phyloP scores from a whole-genome alignment of 1,284 basidiomycete genomes.

The Papiliotrema flavescens region DNA sequence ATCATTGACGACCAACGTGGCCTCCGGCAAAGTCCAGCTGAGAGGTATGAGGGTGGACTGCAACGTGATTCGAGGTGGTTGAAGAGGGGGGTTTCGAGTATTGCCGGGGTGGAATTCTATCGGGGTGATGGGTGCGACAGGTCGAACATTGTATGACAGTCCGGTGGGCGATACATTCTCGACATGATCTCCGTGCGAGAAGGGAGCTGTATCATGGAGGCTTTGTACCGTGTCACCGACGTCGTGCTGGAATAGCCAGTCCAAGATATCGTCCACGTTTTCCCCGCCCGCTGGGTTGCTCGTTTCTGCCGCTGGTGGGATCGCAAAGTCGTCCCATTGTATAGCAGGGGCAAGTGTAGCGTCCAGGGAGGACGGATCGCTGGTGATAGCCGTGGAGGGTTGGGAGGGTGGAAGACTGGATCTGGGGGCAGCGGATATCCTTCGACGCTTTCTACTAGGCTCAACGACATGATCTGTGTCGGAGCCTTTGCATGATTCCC shows the following conservation, averaged over 20 bases:
- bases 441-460: not conserved
- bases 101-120: not conserved
- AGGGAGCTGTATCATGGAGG: not conserved
- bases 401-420: not conserved
- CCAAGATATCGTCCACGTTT: slow-evolving; percentile 15
- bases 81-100: not conserved
- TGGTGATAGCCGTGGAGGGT: not conserved
- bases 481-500: slow-evolving; percentile 4
- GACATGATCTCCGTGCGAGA: not conserved
- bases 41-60: not conserved
- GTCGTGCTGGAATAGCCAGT: slow-evolving; percentile 13
- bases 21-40: not conserved
- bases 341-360: not conserved
- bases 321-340: not conserved
- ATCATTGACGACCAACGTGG: not conserved
- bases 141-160: not conserved
- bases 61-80: not conserved
- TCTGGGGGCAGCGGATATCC: not conserved
- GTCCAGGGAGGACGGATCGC: not conserved
- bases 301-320: no score
- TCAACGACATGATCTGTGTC: not conserved
- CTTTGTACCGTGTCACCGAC: not conserved
- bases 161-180: not conserved
- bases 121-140: not conserved
- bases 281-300: slow-evolving; percentile 7